Conservation (phyloP, 768 basidiomycete species). For the Lanmaoa pseudosensibilis region DNA sequence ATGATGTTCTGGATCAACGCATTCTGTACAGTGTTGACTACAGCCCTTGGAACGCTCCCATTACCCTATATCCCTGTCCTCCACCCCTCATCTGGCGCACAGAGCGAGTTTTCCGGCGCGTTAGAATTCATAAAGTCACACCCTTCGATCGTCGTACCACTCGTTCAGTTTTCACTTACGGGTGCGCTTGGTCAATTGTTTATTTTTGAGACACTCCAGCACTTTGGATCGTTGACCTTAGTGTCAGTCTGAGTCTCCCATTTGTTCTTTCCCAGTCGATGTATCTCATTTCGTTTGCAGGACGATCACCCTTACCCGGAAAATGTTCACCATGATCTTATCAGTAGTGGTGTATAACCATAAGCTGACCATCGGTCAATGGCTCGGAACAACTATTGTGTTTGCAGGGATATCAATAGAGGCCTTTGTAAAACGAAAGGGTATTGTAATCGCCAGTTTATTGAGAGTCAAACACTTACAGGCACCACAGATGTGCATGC, state of each 20-base stretch:
- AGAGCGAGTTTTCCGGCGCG: constrained; percentile 65
- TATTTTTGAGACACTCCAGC: constrained; percentile 93
- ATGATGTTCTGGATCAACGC: constrained; percentile 99
- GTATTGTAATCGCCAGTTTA: constrained; percentile 39
- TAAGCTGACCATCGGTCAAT: constrained; percentile 79
- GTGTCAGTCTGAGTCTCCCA: constrained; percentile 54
- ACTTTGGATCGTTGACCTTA: constrained; percentile 86
- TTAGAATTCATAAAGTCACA: constrained; percentile 75
- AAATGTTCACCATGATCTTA: constrained; percentile 96
- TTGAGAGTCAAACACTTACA: constrained; percentile 3
- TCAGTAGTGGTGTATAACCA: constrained; percentile 94
- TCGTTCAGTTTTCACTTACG: constrained; percentile 82
- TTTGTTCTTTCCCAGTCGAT: background rate
- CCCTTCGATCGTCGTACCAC: constrained; percentile 68
- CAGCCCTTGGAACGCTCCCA: constrained; percentile 68
- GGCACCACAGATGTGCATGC: constrained; percentile 66
- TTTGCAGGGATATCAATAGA: constrained; percentile 96
- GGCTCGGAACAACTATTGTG: constrained; percentile 88
- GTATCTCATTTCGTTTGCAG: constrained; percentile 38
- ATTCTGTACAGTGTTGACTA: constrained; percentile 75
- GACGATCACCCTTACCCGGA: constrained; percentile 93
- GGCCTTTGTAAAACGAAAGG: constrained; percentile 87
- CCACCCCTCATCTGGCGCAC: constrained; percentile 61
- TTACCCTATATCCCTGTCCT: constrained; percentile 82
- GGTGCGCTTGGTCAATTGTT: constrained; percentile 96